Base-by-base conservation (phyloP, 2,329 filamentous ascomycete genomes). In the Alternaria triticina region DNA sequence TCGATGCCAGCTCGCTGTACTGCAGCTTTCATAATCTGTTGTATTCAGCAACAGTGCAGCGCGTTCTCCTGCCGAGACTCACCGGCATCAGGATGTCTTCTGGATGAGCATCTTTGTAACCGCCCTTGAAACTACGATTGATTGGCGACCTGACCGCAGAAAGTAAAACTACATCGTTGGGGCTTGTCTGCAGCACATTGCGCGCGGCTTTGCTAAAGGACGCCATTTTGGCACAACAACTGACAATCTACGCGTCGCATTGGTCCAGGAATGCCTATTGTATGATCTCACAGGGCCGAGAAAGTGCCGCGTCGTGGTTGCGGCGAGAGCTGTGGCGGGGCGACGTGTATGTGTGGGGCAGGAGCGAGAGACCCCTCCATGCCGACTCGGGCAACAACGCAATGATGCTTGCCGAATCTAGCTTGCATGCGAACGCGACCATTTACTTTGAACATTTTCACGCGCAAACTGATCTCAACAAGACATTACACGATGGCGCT, bases 161-260 rank as follows among this genome's bases (percentile, higher is more conserved):
- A 9, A 96, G 97, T 76, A 98, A 95, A 76, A 98, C 95, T 52
- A 98, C 87, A 85, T 98, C 96, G 80, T 98, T 95, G 67, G 94
- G 89, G 80, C 95, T 95, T 85, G 97, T 94, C 73, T 89, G 82
- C 65, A 97, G 88, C 73, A 97, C 88, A 74, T 89, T 87, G 65
- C 74, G 70, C 15, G 74, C 67, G 44, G 70, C 62, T 68, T 62
- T 73, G 67, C 72, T 74, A 64, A 77, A 75, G 27, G 69, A 51
- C 47, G 74, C 74, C 75, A 77, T 77, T 11, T 47, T 70, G 54
- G 8, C 49, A 51, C 12, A 28, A 22, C 36, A 10, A 30, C 52
- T 17, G 47, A 45, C 25, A 59, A 15, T 15, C 4, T 49, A 6
- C 20, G 13, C 12, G 22, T 59, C 27, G 55, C 50, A 66, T 59